phyloP scores from a whole-genome alignment of 2,329 filamentous ascomycete genomes.

The Drechmeria coniospora region DNA sequence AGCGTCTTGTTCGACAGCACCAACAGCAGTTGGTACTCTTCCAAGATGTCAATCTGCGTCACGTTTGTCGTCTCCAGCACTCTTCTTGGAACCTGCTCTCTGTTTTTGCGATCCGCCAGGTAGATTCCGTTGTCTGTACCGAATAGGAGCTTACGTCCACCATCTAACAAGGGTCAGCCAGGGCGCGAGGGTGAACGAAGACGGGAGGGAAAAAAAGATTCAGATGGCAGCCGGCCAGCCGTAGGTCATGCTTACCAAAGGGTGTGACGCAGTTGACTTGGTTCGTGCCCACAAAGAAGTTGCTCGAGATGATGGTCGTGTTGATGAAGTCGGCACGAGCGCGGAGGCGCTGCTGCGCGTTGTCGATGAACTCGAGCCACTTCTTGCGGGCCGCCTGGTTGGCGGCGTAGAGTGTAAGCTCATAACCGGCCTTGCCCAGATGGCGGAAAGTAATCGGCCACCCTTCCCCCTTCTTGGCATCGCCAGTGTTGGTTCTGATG shows the following conservation, averaged over 20 bases:
- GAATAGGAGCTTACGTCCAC: constrained; percentile 84
- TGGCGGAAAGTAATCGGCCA: constrained; percentile 95
- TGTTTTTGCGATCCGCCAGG: constrained; percentile 77
- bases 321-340: constrained; percentile 88
- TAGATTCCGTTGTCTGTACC: constrained; percentile 92
- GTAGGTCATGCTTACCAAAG: constrained; percentile 63
- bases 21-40: constrained; percentile 84
- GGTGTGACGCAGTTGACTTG: constrained; percentile 90
- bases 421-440: constrained; percentile 89
- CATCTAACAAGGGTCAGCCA: constrained; percentile 42
- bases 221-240: too few species aligned
- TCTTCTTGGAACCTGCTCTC: constrained; percentile 64
- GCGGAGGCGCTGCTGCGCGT: constrained; percentile 73
- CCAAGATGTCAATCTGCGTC: constrained; percentile 88
- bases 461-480: constrained; percentile 53
- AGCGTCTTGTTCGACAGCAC: constrained; percentile 89
- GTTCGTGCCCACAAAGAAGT: constrained; percentile 51
- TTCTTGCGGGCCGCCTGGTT: constrained; percentile 81
- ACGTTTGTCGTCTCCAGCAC: constrained; percentile 78
- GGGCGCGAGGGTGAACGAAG: too few species aligned
- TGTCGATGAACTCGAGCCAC: constrained; percentile 92
- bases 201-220: too few species aligned
- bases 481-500: constrained; percentile 28
- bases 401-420: constrained; percentile 74
- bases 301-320: constrained; percentile 42